A percentile compares a stretch with the other conserved stretches of the same genome.
phyloP scores from a whole-genome alignment of 768 basidiomycete genomes.

The Inosperma sp. region DNA sequence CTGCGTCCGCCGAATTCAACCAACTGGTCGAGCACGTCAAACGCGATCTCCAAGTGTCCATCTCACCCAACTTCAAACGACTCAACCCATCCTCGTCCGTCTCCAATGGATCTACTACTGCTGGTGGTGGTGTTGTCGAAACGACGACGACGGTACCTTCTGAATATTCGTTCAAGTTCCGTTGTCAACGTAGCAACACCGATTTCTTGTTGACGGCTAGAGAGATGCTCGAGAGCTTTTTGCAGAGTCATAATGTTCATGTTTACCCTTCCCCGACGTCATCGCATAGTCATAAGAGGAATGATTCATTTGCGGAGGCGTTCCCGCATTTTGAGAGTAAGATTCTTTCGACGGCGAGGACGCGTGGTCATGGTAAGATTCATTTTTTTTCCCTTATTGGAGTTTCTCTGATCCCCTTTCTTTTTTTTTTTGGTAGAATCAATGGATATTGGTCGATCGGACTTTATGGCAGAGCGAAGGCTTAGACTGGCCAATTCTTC shows the following conservation, averaged over 20 bases:
- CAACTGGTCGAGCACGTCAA: constrained; percentile 88
- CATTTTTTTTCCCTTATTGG: constrained; percentile 4
- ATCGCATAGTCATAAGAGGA: constrained; percentile 70
- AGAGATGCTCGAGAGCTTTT: constrained; percentile 90
- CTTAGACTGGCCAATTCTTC: constrained; percentile 84
- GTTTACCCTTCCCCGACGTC: constrained; percentile 74
- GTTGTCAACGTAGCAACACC: constrained; percentile 91
- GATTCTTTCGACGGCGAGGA: constrained; percentile 73
- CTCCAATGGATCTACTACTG: not conserved
- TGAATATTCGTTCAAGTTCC: constrained; percentile 92
- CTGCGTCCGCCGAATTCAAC: constrained; percentile 74
- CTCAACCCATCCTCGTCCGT: constrained; percentile 15
- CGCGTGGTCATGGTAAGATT: constrained; percentile 53
- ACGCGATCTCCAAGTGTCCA: constrained; percentile 88
- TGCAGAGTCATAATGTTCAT: constrained; percentile 78
- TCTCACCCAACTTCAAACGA: constrained; percentile 74
- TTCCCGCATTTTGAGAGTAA: constrained; percentile 97
- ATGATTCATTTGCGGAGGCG: constrained; percentile 91
- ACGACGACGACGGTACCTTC: too few relatives aligned
- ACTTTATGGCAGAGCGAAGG: constrained; percentile 66
- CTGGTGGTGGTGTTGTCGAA: too few relatives aligned
- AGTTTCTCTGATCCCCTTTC: not conserved
- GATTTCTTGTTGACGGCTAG: constrained; percentile 87
- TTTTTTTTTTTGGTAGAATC: constrained; percentile 48
- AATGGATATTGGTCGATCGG: constrained; percentile 68